A percentile compares a stretch with the other conserved stretches of the same genome.
phyloP scores from a whole-genome alignment of 345 rosid species.

The Cardiospermum halicacabum region DNA sequence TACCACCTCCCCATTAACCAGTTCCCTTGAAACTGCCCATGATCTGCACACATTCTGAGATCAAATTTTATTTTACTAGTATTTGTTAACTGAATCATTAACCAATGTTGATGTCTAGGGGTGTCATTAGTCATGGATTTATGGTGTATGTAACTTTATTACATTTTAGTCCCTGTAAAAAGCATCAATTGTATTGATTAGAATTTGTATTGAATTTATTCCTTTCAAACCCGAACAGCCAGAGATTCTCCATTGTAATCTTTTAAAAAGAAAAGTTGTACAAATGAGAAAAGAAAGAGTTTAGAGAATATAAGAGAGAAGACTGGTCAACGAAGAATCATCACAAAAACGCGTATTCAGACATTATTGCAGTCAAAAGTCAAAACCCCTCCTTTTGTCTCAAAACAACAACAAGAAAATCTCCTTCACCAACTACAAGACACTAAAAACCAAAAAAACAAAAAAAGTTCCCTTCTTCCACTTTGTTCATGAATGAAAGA shows the following conservation, averaged over 20 bases:
- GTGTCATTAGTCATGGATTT: too few relatives aligned
- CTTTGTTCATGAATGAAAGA: slow-evolving; percentile 22
- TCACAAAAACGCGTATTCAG: slow-evolving; percentile 44
- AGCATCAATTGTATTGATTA: too few relatives aligned
- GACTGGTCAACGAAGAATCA: slow-evolving; percentile 59
- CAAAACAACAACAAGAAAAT: slow-evolving; percentile 13
- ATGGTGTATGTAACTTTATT: too few relatives aligned
- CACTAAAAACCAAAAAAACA: not conserved
- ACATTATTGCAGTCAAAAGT: slow-evolving; percentile 36
- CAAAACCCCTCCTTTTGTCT: slow-evolving; percentile 3
- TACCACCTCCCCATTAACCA: not conserved
- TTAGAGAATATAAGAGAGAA: not conserved
- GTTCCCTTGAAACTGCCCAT: not conserved
- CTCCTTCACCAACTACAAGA: slow-evolving; percentile 20
- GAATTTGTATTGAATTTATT: too few relatives aligned
- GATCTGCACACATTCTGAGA: slow-evolving; percentile 2
- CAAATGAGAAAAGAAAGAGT: not conserved
- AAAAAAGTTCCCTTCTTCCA: not conserved
- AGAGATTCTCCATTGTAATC: too few relatives aligned
- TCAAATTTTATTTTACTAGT: too few relatives aligned
- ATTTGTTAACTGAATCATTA: too few relatives aligned
- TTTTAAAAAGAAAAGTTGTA: too few relatives aligned
- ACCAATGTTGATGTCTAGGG: too few relatives aligned
- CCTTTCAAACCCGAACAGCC: too few relatives aligned
- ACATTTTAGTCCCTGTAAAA: too few relatives aligned